A percentile compares a stretch with the other conserved stretches of the same genome.
These are phyloP conservation scores for Quillaja saponaria DNA, from an alignment of 306 rosid genomes.

Conservation along the genomic window DNA sequence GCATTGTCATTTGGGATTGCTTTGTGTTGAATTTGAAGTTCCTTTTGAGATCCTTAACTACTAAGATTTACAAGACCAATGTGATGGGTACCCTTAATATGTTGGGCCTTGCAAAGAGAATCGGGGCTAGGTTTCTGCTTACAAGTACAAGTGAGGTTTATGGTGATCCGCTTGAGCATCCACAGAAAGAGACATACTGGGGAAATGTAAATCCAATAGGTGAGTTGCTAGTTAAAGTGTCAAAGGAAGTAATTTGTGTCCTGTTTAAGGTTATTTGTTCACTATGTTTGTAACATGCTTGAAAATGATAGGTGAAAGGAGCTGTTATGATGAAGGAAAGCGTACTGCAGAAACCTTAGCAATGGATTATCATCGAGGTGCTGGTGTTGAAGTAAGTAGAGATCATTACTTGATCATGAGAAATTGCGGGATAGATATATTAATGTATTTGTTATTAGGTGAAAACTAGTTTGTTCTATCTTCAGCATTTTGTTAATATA, in stretches of 20 bases:
- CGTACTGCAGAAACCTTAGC: slow-evolving; percentile 90
- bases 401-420: slow-evolving; percentile 7
- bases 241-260: neutral
- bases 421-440: slow-evolving; percentile 2
- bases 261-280: neutral
- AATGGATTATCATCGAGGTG: slow-evolving; percentile 98
- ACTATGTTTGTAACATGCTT: slow-evolving; percentile 12
- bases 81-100: slow-evolving; percentile 97
- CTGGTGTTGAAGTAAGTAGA: slow-evolving; percentile 79
- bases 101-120: slow-evolving; percentile 94
- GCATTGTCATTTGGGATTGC: neutral
- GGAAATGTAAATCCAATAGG: slow-evolving; percentile 99
- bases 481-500: neutral
- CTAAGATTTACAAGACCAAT: slow-evolving; percentile 81
- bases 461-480: neutral
- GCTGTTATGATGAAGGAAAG: slow-evolving; percentile 98
- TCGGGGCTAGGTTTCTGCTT: slow-evolving; percentile 90
- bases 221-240: slow-evolving; percentile 34
- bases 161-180: slow-evolving; percentile 97
- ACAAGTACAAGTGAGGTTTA: slow-evolving; percentile 98
- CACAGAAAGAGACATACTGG: slow-evolving; percentile 97
- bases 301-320: slow-evolving; percentile 71
- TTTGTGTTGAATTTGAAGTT: neutral
- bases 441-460: slow-evolving; percentile 3
- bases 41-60: slow-evolving; percentile 50